Percentiles rank a stretch among this genome's conserved stretches.
phyloP scores from a whole-genome alignment of 106 monocot species.

The Dendrobium huoshanense region DNA sequence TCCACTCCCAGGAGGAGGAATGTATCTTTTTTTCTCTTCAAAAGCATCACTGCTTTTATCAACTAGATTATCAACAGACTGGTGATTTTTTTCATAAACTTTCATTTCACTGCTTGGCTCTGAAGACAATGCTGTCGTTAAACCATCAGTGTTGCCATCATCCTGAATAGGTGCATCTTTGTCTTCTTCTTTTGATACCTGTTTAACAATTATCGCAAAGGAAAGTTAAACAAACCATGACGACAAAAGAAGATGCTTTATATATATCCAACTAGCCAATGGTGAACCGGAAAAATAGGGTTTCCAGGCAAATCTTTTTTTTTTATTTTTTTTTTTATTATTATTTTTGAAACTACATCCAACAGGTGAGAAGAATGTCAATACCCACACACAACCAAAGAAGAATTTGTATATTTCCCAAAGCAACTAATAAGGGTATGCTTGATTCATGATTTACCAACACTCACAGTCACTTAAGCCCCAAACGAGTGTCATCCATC shows the following conservation, averaged over 20 bases:
- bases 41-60: slow-evolving; percentile 7
- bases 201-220: neutral
- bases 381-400: too few species aligned
- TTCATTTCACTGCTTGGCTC: slow-evolving; percentile 7
- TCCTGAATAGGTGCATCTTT: neutral
- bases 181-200: slow-evolving; percentile 25
- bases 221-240: neutral
- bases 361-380: too few species aligned
- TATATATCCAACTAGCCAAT: neutral
- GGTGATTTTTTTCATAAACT: slow-evolving; percentile 10
- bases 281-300: too few species aligned
- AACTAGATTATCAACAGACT: neutral
- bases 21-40: slow-evolving; percentile 26
- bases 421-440: too few species aligned
- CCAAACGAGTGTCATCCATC: too few species aligned
- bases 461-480: too few species aligned
- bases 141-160: slow-evolving; percentile 9
- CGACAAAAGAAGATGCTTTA: neutral
- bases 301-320: too few species aligned
- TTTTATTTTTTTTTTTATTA: too few species aligned
- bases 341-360: too few species aligned
- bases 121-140: neutral
- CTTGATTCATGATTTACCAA: too few species aligned
- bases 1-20: slow-evolving; percentile 60
- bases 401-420: too few species aligned